Evolutionary conservation across 495 filamentous ascomycete genomes (phyloP).

Genomic region (Aspergillus cavernicola): DNA sequence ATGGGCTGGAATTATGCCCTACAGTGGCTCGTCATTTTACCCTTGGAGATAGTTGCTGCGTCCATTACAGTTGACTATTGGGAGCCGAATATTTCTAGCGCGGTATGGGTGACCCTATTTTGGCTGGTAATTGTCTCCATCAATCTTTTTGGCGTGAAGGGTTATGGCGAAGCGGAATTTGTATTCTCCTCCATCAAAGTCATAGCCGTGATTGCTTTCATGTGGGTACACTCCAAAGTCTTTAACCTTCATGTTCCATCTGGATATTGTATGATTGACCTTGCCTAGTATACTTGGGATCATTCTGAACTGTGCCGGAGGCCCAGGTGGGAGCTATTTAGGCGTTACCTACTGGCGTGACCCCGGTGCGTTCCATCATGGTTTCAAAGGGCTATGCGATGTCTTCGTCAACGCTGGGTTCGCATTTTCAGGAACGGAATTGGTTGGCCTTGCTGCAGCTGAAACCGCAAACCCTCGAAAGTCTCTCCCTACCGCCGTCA

Average conservation of each 20-base stretch:
- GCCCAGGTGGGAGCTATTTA: constrained; percentile 70
- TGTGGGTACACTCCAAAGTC: constrained; percentile 51
- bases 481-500: constrained; percentile 78
- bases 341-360: constrained; percentile 79
- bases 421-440: constrained; percentile 86
- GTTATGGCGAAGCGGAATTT: constrained; percentile 90
- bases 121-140: constrained; percentile 68
- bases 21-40: constrained; percentile 88
- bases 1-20: constrained; percentile 99
- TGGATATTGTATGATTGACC: constrained; percentile 15
- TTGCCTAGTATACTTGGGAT: constrained; percentile 66
- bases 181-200: constrained; percentile 85
- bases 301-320: constrained; percentile 76
- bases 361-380: constrained; percentile 86
- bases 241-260: neutral
- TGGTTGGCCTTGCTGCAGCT: constrained; percentile 88
- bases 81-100: constrained; percentile 61
- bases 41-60: constrained; percentile 87
- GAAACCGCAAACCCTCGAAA: constrained; percentile 86
- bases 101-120: constrained; percentile 85
- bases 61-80: constrained; percentile 87
- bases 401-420: constrained; percentile 94
- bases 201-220: constrained; percentile 80
- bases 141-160: constrained; percentile 83
- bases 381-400: constrained; percentile 91